These are phyloP conservation scores for Geosmithia morbida DNA, from an alignment of 2,329 filamentous ascomycete species.

Conservation along the genomic window DNA sequence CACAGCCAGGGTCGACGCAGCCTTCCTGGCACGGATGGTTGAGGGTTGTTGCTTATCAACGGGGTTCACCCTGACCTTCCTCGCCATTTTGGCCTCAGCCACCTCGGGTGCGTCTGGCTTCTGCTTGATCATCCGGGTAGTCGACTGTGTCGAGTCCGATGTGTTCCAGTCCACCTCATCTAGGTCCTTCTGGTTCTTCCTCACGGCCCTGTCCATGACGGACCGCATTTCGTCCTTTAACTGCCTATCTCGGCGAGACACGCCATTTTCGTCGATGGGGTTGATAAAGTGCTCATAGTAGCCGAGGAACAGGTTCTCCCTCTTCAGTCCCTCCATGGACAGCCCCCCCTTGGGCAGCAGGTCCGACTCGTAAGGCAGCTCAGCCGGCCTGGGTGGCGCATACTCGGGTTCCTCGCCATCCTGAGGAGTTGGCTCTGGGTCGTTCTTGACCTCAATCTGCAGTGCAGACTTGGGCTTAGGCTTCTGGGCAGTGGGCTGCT, in stretches of 20 bases:
- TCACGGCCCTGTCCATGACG: conserved; percentile 43
- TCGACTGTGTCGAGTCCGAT: conserved; percentile 28
- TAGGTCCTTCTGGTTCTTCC: conserved; percentile 52
- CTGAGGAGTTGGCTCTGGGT: conserved; percentile 24
- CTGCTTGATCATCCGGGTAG: background rate
- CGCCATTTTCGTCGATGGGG: conserved; percentile 52
- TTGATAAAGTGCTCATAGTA: conserved; percentile 48
- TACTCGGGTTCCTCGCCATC: conserved; percentile 63
- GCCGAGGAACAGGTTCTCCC: conserved; percentile 43
- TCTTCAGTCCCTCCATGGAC: conserved; percentile 42
- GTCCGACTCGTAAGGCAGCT: conserved; percentile 53
- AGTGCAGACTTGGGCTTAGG: conserved; percentile 38
- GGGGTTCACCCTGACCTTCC: background rate
- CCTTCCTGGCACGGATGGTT: conserved; percentile 30
- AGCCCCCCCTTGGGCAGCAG: conserved; percentile 44
- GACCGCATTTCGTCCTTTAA: conserved; percentile 37
- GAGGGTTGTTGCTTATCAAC: background rate
- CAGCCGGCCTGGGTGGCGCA: conserved; percentile 56
- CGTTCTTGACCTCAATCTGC: conserved; percentile 41
- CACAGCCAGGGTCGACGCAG: conserved; percentile 37
- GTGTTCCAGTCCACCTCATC: conserved; percentile 48
- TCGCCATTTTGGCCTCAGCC: conserved; percentile 3
- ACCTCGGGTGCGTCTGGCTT: conserved; percentile 1
- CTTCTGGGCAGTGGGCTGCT: conserved; percentile 43
- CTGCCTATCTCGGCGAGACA: conserved; percentile 46